Percentiles rank a stretch among this genome's conserved stretches.
These are phyloP conservation scores for Xylaria sp. DNA, from an alignment of 2,329 filamentous ascomycete genomes.

Conservation along the genomic window DNA sequence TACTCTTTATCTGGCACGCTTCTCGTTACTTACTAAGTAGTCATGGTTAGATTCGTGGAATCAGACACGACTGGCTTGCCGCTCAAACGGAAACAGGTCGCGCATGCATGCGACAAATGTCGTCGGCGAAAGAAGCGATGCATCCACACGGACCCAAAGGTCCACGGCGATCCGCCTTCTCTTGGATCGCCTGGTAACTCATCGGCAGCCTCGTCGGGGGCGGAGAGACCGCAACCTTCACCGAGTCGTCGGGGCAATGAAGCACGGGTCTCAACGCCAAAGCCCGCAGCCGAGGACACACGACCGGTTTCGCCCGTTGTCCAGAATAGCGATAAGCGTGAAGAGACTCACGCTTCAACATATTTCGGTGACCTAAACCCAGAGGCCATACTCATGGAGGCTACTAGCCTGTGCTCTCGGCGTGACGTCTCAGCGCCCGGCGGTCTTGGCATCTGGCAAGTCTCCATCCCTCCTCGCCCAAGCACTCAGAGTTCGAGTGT, in stretches of 20 bases:
- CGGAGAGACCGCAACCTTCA: constrained; percentile 9
- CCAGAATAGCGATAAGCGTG: constrained; percentile 36
- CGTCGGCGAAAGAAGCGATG: constrained; percentile 61
- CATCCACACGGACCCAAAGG: constrained; percentile 34
- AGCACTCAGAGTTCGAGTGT: constrained; percentile 12
- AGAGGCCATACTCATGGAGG: constrained; percentile 68
- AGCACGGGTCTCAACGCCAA: constrained; percentile 13
- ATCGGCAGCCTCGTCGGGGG: constrained; percentile 9
- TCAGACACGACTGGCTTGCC: constrained; percentile 65
- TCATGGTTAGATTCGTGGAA: constrained; percentile 66
- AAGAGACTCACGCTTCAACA: constrained; percentile 50
- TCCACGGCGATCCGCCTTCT: constrained; percentile 4
- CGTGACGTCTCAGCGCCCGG: constrained; percentile 58
- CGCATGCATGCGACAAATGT: constrained; percentile 66
- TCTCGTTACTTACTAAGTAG: not conserved
- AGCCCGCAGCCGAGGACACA: constrained; percentile 32
- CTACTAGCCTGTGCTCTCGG: constrained; percentile 54
- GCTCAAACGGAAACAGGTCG: constrained; percentile 68
- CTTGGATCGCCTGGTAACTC: constrained; percentile 18
- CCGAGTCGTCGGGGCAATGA: constrained; percentile 14
- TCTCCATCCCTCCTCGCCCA: constrained; percentile 41
- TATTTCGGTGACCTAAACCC: constrained; percentile 70
- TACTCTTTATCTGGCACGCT: not conserved
- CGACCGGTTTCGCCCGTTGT: constrained; percentile 27
- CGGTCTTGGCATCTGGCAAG: constrained; percentile 67